Evolutionary conservation across 1,284 basidiomycete genomes (phyloP).

Genomic region (Malassezia furfur): DNA sequence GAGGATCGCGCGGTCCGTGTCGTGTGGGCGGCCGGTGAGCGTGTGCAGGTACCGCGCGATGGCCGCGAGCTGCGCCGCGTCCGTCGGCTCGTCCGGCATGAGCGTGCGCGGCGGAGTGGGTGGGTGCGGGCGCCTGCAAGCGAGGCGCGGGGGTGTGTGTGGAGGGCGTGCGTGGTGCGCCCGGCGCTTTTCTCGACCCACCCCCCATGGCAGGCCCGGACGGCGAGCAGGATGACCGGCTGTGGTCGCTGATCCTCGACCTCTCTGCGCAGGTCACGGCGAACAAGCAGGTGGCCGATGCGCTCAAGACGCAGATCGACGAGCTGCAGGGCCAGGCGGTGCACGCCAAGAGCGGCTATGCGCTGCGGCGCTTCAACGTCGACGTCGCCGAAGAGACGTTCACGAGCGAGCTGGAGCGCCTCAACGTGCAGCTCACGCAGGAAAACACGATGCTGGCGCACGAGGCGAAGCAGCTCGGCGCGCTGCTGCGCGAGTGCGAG

Average conservation of each 20-base stretch:
- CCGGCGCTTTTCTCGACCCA: too few species aligned
- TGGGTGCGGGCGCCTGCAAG: too few species aligned
- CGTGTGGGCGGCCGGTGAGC: background rate
- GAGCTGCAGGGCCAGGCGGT: slow-evolving; percentile 56
- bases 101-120: too few species aligned
- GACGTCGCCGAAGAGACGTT: slow-evolving; percentile 90
- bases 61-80: slow-evolving; percentile 6
- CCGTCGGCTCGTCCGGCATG: background rate
- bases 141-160: too few species aligned
- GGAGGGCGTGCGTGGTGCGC: too few species aligned
- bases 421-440: slow-evolving; percentile 77
- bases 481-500: slow-evolving; percentile 87
- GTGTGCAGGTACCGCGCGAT: background rate
- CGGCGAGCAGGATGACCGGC: slow-evolving; percentile 35
- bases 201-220: slow-evolving; percentile 23
- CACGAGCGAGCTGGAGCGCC: slow-evolving; percentile 79
- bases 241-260: slow-evolving; percentile 43
- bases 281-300: slow-evolving; percentile 68
- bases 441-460: slow-evolving; percentile 86
- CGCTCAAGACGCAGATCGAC: slow-evolving; percentile 59
- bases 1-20: background rate
- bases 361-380: slow-evolving; percentile 78
- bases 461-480: slow-evolving; percentile 84
- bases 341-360: slow-evolving; percentile 67
- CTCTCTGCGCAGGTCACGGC: slow-evolving; percentile 61